Evolutionary conservation across 2,329 filamentous ascomycete species (phyloP), one percentile per base, ranked within the genome.

Genomic region (Metarhizium robertsii): DNA sequence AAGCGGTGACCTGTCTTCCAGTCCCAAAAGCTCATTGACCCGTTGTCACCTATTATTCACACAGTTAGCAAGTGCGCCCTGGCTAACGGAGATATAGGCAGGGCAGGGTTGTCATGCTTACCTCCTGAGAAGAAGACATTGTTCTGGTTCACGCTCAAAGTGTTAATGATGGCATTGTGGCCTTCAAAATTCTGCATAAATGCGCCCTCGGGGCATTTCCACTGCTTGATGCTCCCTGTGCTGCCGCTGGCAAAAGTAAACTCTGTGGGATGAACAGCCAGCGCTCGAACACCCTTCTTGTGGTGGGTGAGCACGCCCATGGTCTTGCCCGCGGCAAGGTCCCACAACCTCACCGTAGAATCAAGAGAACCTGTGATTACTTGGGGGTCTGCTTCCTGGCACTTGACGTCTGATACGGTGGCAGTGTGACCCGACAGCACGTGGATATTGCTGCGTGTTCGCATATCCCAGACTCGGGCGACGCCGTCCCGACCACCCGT

Each of bases 101-200:
- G 25, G 47, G 8, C 2, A 8, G 32, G 16, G 34, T n/a, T 29
- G n/a, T 18, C 25, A 13, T 10, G 60, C 72, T 59, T 58, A 74
- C 73, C 92, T 55, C 94, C 94, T 2, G 91, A 94, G 71, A 99
- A 96, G 57, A 99, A 73, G 16, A 97, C 90, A 64, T 96, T 94
- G 68, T 96, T 90, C 65, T 95, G 89, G 69, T 99, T 99, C 36
- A 94, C 91, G 47, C 90, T 82, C 49, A 99, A 75, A 0, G 91
- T 91, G 73, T 99, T 99, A 75, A 99, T 92, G 69, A 99, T 95
- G 58, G 90, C 84, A 66, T 96, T 96, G 67, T 97, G 92, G 4
- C 92, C 92, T 47, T 96, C 90, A 66, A 97, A 97, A 68, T 97
- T 97, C 71, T 96, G 92, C 94, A 99, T 99, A 69, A 99, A 97